Base-by-base conservation (phyloP, 2,329 filamentous ascomycete species). In the Fusarium sp. region DNA sequence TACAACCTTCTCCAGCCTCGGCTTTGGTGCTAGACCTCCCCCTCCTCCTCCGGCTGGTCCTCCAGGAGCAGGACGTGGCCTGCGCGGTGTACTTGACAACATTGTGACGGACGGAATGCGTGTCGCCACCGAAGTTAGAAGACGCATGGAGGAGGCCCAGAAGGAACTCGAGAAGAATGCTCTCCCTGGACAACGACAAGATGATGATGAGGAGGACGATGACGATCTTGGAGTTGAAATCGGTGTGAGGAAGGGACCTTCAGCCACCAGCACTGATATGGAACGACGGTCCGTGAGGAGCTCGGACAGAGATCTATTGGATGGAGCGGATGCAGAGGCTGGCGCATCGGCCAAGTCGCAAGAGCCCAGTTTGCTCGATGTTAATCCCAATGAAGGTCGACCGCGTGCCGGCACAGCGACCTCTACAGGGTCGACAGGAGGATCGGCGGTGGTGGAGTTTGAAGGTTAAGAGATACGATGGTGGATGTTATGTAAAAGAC, bases 91-190 rank as follows among this genome's bases (percentile, higher is more conserved):
- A 62, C 84, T 99, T 39, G 96, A 99, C 82, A 97, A 97, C 74
- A 98, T 99, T 74, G 96, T 98, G 69, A 97, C 92, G 3, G 96
- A 99, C 77, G 96, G 96, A 42, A 98, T 98, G 90, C 91, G 95
- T 34, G 95, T 98, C 61, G 96, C 96, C 1, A 93, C 92, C 1
- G 96, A 99, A 79, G 95, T 99, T 52, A 87, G 92, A 71, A 89
- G 95, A 74, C 87, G 95, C 44, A 97, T 98, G 91, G 95, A 99
- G 68, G 96, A 99, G 78, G 95, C 95, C 5, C 95, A 98, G 80
- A 91, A 90, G 72, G 95, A 98, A 77, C 82, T 98, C 70, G 95
- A 98, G 80, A 92, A 91, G 79, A 95, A 94, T 63, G 92, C 91
- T 1, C 81, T 90, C n/a, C 87, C 87, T 3, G 82, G 87, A 44